These are phyloP conservation scores for Colletotrichum orchidophilum DNA, from an alignment of 2,329 filamentous ascomycete species.

Conservation along the genomic window DNA sequence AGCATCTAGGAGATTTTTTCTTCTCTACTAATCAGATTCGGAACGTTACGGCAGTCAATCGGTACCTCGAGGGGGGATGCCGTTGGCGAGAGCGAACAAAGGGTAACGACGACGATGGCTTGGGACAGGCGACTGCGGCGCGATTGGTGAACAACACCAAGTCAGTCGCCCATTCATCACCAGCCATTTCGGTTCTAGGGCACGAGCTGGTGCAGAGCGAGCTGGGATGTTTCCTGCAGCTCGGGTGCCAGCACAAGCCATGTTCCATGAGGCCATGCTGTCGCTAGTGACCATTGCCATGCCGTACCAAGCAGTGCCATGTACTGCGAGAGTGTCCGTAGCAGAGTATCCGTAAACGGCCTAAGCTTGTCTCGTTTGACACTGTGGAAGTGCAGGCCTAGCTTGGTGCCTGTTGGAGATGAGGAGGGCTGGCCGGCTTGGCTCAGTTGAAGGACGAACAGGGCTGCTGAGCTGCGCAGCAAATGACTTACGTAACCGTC, in stretches of 20 bases:
- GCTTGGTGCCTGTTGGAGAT: not conserved
- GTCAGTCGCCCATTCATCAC: conserved; percentile 14
- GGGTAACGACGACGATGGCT: not conserved
- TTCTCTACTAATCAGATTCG: not conserved
- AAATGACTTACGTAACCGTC: not conserved
- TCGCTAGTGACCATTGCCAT: conserved; percentile 7
- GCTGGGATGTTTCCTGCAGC: conserved; percentile 24
- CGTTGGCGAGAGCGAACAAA: conserved; percentile 1
- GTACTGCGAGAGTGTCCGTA: conserved; percentile 3
- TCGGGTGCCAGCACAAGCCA: conserved; percentile 5
- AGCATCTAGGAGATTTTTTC: not conserved
- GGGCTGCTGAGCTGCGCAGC: not conserved
- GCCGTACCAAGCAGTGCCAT: conserved; percentile 8
- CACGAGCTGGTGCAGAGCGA: conserved; percentile 12
- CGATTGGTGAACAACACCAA: conserved; percentile 17
- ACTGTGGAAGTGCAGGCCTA: not conserved
- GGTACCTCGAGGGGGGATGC: not conserved
- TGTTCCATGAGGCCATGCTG: conserved; percentile 31
- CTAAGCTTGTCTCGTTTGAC: not conserved
- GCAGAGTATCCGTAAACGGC: not conserved
- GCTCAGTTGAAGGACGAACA: not conserved
- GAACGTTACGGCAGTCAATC: not conserved
- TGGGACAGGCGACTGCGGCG: not conserved
- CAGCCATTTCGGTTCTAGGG: conserved; percentile 9
- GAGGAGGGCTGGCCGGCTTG: not conserved